A percentile compares a stretch with the other conserved stretches of the same genome.
Evolutionary conservation across 305 asterid species (phyloP).

Genomic region (Fraxinus floribunda): DNA sequence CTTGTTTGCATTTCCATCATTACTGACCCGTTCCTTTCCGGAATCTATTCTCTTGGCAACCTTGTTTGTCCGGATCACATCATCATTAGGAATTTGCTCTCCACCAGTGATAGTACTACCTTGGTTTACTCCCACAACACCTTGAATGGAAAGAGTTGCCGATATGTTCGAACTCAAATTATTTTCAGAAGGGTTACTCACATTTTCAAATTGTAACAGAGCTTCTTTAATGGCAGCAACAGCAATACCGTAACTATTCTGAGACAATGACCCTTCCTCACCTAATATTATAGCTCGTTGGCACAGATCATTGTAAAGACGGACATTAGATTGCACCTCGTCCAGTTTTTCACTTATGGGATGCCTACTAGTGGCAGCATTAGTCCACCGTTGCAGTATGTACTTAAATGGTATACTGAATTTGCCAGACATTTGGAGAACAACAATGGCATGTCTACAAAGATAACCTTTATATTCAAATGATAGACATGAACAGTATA

Average conservation of each 20-base stretch:
- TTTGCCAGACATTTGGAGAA: slow-evolving; percentile 95
- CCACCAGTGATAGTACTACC: slow-evolving; percentile 32
- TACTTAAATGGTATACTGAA: slow-evolving; percentile 70
- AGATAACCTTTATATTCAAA: slow-evolving; percentile 84
- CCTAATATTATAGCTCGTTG: slow-evolving; percentile 85
- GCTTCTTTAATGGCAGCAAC: slow-evolving; percentile 66
- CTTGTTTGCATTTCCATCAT: slow-evolving; percentile 41
- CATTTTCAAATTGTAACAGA: slow-evolving; percentile 46
- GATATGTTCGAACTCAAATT: slow-evolving; percentile 40
- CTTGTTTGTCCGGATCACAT: slow-evolving; percentile 36
- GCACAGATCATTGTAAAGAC: slow-evolving; percentile 84
- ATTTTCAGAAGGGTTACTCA: slow-evolving; percentile 37
- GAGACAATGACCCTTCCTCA: slow-evolving; percentile 89
- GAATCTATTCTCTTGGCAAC: slow-evolving; percentile 57
- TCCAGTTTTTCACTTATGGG: slow-evolving; percentile 65
- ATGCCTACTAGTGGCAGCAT: slow-evolving; percentile 75
- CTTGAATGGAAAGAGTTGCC: slow-evolving; percentile 40
- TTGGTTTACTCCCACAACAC: slow-evolving; percentile 40
- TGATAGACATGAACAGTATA: slow-evolving; percentile 66
- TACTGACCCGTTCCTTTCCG: slow-evolving; percentile 55
- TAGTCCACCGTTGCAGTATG: slow-evolving; percentile 86
- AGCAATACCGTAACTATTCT: slow-evolving; percentile 73
- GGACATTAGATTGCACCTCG: slow-evolving; percentile 78
- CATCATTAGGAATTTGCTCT: slow-evolving; percentile 39
- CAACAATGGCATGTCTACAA: slow-evolving; percentile 85